Conservation (phyloP, 495 filamentous ascomycete genomes). For the Trichoderma parareesei region DNA sequence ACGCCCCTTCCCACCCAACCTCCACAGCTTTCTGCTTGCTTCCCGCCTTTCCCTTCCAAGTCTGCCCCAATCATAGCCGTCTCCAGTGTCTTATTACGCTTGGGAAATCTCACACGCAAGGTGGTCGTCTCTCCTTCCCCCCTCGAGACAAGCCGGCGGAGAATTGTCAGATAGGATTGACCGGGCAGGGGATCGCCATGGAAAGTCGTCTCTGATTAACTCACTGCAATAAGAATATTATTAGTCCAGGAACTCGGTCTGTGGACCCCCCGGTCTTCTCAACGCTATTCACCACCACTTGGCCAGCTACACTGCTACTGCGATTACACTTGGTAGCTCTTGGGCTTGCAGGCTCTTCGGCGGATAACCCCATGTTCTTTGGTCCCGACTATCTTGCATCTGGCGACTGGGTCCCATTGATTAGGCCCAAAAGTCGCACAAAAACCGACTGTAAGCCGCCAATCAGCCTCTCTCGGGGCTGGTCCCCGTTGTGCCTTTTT, state of each 20-base stretch:
- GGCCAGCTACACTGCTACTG: conserved; percentile 16
- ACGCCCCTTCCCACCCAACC: conserved; percentile 6
- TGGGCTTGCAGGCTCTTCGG: conserved; percentile 5
- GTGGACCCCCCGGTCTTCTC: conserved; percentile 22
- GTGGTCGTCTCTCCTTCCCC: neutral
- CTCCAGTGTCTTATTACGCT: conserved; percentile 10
- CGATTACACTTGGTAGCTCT: neutral
- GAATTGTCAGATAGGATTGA: conserved; percentile 10
- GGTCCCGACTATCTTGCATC: conserved; percentile 26
- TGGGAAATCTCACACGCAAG: conserved; percentile 6
- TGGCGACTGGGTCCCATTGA: conserved; percentile 26
- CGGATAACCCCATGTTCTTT: conserved; percentile 6
- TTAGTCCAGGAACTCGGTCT: conserved; percentile 21
- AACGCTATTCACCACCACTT: conserved; percentile 24
- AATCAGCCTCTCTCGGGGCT: conserved; percentile 15
- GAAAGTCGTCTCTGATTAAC: conserved; percentile 6
- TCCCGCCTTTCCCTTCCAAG: conserved; percentile 3
- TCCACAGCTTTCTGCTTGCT: conserved; percentile 4
- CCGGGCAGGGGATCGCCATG: conserved; percentile 6
- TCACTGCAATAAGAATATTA: conserved; percentile 8
- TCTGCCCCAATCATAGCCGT: conserved; percentile 9
- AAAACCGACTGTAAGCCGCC: conserved; percentile 40
- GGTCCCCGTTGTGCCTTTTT: neutral
- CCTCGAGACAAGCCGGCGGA: conserved; percentile 3
- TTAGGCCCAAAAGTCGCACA: conserved; percentile 41